Conservation (phyloP, 139 green algal genomes). For the Dunaliella primolecta region DNA sequence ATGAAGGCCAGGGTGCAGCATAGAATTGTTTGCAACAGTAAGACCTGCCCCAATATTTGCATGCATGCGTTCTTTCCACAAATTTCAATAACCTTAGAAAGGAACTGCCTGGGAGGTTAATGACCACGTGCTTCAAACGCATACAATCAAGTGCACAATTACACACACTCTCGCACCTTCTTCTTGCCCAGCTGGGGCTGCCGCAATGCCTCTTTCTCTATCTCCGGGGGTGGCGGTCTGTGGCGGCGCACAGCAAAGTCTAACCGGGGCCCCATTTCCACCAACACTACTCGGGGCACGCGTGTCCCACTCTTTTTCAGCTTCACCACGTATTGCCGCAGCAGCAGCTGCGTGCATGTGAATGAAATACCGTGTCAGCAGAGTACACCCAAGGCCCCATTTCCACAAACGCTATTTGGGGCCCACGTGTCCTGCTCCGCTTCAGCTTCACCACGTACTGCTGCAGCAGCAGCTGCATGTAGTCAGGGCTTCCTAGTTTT, state of each 20-base stretch:
- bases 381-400: conserved; percentile 84
- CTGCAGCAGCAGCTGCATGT: conserved; percentile 57
- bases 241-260: conserved; percentile 73
- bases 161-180: no score
- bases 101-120: no score
- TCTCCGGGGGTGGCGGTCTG: conserved; percentile 55
- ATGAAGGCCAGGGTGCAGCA: no score
- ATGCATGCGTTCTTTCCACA: no score
- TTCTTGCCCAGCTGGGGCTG: conserved; percentile 67
- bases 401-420: conserved; percentile 75
- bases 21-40: no score
- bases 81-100: no score
- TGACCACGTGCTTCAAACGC: no score
- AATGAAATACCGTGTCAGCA: no score
- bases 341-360: conserved; percentile 42
- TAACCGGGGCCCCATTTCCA: conserved; percentile 79
- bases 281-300: conserved; percentile 73
- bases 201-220: conserved; percentile 81
- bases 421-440: conserved; percentile 66
- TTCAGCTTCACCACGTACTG: conserved; percentile 78
- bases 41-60: no score
- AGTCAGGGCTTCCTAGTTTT: no score
- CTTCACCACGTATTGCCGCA: conserved; percentile 74
- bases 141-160: no score
- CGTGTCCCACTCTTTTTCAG: conserved; percentile 73